Evolutionary conservation across 495 filamentous ascomycete species (phyloP).

Genomic region (Cryomyces antarcticus): DNA sequence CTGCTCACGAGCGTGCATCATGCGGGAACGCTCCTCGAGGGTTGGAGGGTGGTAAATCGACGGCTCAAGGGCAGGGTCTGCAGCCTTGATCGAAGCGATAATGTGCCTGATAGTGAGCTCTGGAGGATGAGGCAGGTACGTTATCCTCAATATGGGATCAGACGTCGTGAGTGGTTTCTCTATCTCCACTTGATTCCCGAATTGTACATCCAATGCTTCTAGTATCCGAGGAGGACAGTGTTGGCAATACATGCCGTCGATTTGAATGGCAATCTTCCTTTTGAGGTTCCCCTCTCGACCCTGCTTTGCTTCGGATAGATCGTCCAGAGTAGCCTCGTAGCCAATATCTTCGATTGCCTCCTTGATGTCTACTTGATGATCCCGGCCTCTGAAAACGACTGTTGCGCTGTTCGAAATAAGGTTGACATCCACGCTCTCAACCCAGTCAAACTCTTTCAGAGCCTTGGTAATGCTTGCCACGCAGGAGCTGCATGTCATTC

Average conservation of each 20-base stretch:
- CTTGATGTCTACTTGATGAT: slow-evolving; percentile 35
- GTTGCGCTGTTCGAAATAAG: slow-evolving; percentile 43
- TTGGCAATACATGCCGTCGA: slow-evolving; percentile 76
- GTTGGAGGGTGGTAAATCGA: slow-evolving; percentile 63
- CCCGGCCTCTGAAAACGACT: slow-evolving; percentile 16
- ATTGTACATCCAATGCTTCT: slow-evolving; percentile 26
- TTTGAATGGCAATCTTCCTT: slow-evolving; percentile 40
- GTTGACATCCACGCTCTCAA: slow-evolving; percentile 44
- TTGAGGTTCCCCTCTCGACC: slow-evolving; percentile 10
- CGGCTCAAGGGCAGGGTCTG: slow-evolving; percentile 41
- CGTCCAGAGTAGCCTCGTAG: slow-evolving; percentile 47
- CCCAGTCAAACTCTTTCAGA: slow-evolving; percentile 39
- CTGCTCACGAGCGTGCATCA: slow-evolving; percentile 22
- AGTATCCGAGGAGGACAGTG: slow-evolving; percentile 53
- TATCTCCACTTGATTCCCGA: slow-evolving; percentile 27
- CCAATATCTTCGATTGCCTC: slow-evolving; percentile 63
- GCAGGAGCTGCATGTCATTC: slow-evolving; percentile 75
- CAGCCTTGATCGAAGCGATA: slow-evolving; percentile 38
- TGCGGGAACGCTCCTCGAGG: slow-evolving; percentile 63
- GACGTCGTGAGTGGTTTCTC: slow-evolving; percentile 28
- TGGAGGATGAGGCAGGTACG: slow-evolving; percentile 48
- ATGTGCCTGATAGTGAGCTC: slow-evolving; percentile 60
- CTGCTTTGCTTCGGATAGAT: slow-evolving; percentile 13
- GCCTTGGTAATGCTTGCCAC: slow-evolving; percentile 41
- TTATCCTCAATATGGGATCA: slow-evolving; percentile 47